Base-by-base conservation (phyloP, 805 yeast species). In the Cyberlindnera maritima region DNA sequence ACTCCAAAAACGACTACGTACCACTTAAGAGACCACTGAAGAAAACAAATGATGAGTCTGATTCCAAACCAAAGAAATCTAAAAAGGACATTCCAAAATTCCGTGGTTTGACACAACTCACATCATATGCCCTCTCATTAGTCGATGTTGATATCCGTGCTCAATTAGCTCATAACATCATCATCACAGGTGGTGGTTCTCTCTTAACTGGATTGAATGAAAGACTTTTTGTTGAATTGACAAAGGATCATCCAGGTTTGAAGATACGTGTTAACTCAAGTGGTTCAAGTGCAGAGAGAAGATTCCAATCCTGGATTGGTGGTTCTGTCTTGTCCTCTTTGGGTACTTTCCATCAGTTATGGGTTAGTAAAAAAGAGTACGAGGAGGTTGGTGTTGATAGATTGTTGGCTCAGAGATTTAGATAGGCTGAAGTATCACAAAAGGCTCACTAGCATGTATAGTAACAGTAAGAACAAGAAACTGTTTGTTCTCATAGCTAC, bases 311-410 rank as follows among this genome's bases (percentile, higher is more conserved):
- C 8, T 91, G 97, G 96, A 77, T 91, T 41, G 97, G 97, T 38
- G 97, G 96, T 8, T 83, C 92, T 54, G 90, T 91, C 33, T 70
- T 91, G 46, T 81, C 96, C 6, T 83, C 94, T 43, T 74, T 91
- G 57, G 97, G 97, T 29, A 88, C 96, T 2, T 91, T 91, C 74
- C 97, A 91, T 65, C 97, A 91, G 66, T 70, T 87, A 68, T 91
- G 97, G 97, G 96, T 91, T 2, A 85, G 91, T 36, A 83, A 81
- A 60, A 80, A 79, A 54, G 97, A 91, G 65, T 87, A 84, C 58
- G 89, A 88, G 51, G 97, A 91, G 65, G 88, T 82, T 21, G 97
- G 97, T 6, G 81, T 82, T 12, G 94, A 88, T 46, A 80, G 89
- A 63, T 74, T 91, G 47, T 75, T 88, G 47, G 79, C 79, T 46